phyloP scores from a whole-genome alignment of 345 rosid genomes.

The Citrus australasica region DNA sequence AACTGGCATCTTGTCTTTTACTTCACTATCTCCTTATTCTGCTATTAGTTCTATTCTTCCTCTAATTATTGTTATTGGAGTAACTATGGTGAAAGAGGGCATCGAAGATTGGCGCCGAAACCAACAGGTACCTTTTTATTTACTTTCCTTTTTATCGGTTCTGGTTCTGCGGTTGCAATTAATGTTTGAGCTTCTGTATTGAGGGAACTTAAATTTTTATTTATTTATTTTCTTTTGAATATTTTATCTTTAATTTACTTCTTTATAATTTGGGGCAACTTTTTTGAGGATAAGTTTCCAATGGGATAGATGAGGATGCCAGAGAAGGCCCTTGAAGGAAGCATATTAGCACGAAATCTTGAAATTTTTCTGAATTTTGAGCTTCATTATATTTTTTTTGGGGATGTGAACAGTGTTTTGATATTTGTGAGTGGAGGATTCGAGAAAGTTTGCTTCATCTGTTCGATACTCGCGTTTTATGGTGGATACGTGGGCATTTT shows the following conservation, averaged over 20 bases:
- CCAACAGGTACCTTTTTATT: slow-evolving; percentile 52
- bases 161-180: background rate
- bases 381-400: background rate
- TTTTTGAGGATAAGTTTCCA: background rate
- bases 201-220: background rate
- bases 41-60: slow-evolving; percentile 72
- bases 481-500: background rate
- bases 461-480: background rate
- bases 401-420: background rate
- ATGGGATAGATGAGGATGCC: background rate
- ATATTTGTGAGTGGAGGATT: background rate
- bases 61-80: slow-evolving; percentile 68
- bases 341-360: background rate
- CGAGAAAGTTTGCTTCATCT: background rate
- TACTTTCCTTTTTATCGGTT: background rate
- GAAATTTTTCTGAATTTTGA: background rate
- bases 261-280: background rate
- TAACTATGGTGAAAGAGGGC: slow-evolving; percentile 86
- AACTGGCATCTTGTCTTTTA: slow-evolving; percentile 68
- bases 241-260: background rate
- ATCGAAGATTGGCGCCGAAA: slow-evolving; percentile 84
- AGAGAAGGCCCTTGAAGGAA: background rate
- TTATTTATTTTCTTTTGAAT: background rate
- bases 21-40: slow-evolving; percentile 67
- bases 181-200: background rate